Evolutionary conservation across 108 stramenopile species (phyloP), one percentile per base, ranked within the genome.

Genomic region (Cylindrotheca closterium): DNA sequence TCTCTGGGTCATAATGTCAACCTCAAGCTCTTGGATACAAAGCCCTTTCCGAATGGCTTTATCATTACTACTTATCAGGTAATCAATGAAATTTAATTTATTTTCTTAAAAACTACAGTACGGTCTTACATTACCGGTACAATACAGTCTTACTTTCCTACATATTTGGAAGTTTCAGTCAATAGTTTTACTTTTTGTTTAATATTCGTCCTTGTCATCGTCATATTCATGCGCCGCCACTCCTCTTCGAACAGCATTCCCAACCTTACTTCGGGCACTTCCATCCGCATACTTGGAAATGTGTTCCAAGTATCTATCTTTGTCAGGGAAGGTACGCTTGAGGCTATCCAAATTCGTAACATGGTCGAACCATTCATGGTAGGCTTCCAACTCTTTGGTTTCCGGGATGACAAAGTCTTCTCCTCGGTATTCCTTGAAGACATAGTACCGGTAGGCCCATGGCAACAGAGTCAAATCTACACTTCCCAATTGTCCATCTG

Each of bases 241-340:
- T 27, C 92, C 92, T 60, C 93, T 63, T 56, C 93, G 74, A 0
- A 91, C 89, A 4, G 93, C 93, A 50, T 94, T 90, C 28, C 86
- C 93, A 32, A 94, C 93, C 73, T 89, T 91, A 53, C 77, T 79
- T 33, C 93, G 63, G 0, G 93, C 92, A 34, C 74, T 79, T 1
- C 82, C 78, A 66, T 86, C 80, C n/a, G 93, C 93, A 62, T 92
- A 92, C 68, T 94, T 94, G 26, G 74, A 75, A 55, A 94, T 89
- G 60, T 94, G 93, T 49, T 78, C 84, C 29, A 94, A 60, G 63
- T 94, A 94, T 47, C 75, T 60, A 55, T 79, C 79, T 60, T 88
- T 91, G 69, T 94, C 93, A 1, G 93, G 93, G 55, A 94, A 62
- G 25, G 93, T 94, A 21, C 80, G 68, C 23, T 77, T 72, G 8